Evolutionary conservation across 176 grass and related monocot genomes (phyloP).

Genomic region (Microstegium vimineum): DNA sequence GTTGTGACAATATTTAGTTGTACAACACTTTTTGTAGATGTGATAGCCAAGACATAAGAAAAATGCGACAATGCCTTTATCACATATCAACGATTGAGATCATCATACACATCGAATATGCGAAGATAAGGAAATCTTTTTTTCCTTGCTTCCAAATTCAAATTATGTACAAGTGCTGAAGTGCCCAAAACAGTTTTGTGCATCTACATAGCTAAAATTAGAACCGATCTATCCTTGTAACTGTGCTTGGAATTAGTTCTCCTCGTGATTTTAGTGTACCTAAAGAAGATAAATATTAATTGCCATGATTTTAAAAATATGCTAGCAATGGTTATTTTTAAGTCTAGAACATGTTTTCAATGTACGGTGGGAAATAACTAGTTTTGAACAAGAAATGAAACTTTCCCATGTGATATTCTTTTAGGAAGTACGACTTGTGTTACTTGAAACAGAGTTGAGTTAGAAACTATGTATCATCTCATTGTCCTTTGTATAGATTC

Average conservation of each 20-base stretch:
- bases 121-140: not conserved
- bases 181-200: no score
- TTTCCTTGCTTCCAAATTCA: no score
- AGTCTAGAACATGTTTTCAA: not conserved
- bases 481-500: not conserved
- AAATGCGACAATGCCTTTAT: no score
- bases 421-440: not conserved
- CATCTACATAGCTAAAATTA: no score
- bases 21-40: no score
- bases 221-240: no score
- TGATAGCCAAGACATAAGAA: no score
- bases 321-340: not conserved
- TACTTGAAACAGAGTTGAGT: not conserved
- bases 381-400: not conserved
- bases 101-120: no score
- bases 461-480: not conserved
- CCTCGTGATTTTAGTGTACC: not conserved
- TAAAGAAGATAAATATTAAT: not conserved
- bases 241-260: not conserved
- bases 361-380: not conserved
- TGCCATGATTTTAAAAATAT: no score
- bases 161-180: no score
- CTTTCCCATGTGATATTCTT: no score
- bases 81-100: not conserved
- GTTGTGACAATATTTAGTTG: no score